A percentile compares a stretch with the other conserved stretches of the same genome.
Evolutionary conservation across 306 rosid species (phyloP).

Genomic region (Quillaja saponaria): DNA sequence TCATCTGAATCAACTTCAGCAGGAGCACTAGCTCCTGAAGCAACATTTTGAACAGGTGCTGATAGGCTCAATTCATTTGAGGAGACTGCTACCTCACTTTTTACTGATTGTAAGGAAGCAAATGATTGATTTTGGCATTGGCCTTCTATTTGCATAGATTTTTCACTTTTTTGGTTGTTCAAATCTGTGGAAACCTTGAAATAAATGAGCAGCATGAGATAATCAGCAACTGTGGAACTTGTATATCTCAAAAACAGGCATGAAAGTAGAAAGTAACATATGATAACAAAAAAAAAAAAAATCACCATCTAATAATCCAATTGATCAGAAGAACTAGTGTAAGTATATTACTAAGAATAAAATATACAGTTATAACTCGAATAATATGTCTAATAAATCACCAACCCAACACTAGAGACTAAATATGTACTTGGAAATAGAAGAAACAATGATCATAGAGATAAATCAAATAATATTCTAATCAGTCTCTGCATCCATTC

Average conservation of each 20-base stretch:
- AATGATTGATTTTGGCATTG: slow-evolving; percentile 52
- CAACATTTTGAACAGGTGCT: slow-evolving; percentile 52
- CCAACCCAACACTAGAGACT: no score
- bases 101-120: slow-evolving; percentile 50
- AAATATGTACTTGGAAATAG: no score
- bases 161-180: slow-evolving; percentile 49
- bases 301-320: slow-evolving; percentile 7
- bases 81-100: slow-evolving; percentile 56
- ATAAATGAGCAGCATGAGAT: slow-evolving; percentile 48
- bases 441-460: neutral
- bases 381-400: no score
- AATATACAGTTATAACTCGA: neutral
- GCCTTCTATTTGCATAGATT: slow-evolving; percentile 57
- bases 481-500: slow-evolving; percentile 20
- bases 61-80: slow-evolving; percentile 61
- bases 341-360: neutral
- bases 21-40: slow-evolving; percentile 51
- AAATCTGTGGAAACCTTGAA: slow-evolving; percentile 76
- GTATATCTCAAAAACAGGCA: slow-evolving; percentile 13
- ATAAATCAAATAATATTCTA: slow-evolving; percentile 9
- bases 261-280: slow-evolving; percentile 25
- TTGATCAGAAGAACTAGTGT: slow-evolving; percentile 12
- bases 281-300: slow-evolving; percentile 18
- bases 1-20: slow-evolving; percentile 64
- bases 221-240: slow-evolving; percentile 29